A percentile compares a stretch with the other conserved stretches of the same genome.
phyloP scores from a whole-genome alignment of 1,284 basidiomycete species.

The Nidula niveotomentosa region DNA sequence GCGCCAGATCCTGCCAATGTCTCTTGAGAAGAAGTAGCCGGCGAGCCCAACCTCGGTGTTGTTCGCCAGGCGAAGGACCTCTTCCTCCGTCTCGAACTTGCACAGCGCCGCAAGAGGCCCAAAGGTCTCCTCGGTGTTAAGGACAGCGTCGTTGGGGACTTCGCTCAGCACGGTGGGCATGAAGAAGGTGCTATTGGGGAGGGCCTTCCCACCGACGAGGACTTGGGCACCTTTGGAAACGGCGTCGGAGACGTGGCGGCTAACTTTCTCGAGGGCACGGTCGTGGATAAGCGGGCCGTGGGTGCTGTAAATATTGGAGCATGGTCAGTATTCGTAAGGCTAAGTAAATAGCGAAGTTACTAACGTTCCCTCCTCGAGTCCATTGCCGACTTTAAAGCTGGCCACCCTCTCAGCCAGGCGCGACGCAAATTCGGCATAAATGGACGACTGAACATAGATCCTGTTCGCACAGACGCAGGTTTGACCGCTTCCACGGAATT shows the following conservation, averaged over 20 bases:
- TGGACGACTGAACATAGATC: constrained; percentile 82
- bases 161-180: constrained; percentile 89
- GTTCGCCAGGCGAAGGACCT: constrained; percentile 89
- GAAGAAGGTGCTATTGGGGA: constrained; percentile 74
- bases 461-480: constrained; percentile 88
- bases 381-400: constrained; percentile 91
- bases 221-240: constrained; percentile 83
- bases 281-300: constrained; percentile 95
- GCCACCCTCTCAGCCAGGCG: constrained; percentile 82
- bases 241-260: constrained; percentile 86
- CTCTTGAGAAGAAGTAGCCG: constrained; percentile 91
- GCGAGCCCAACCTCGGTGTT: constrained; percentile 85
- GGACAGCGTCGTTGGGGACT: constrained; percentile 66
- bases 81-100: constrained; percentile 92
- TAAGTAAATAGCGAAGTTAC: constrained; percentile 21
- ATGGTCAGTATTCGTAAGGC: background rate
- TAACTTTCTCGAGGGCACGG: constrained; percentile 86
- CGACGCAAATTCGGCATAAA: constrained; percentile 87
- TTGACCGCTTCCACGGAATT: constrained; percentile 93
- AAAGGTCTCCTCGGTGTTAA: constrained; percentile 86
- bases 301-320: constrained; percentile 46
- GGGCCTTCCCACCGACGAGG: constrained; percentile 80
- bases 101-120: constrained; percentile 79
- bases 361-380: constrained; percentile 78
- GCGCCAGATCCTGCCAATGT: constrained; percentile 90